Conservation (phyloP, 306 rosid genomes). For the Luffa aegyptiaca region DNA sequence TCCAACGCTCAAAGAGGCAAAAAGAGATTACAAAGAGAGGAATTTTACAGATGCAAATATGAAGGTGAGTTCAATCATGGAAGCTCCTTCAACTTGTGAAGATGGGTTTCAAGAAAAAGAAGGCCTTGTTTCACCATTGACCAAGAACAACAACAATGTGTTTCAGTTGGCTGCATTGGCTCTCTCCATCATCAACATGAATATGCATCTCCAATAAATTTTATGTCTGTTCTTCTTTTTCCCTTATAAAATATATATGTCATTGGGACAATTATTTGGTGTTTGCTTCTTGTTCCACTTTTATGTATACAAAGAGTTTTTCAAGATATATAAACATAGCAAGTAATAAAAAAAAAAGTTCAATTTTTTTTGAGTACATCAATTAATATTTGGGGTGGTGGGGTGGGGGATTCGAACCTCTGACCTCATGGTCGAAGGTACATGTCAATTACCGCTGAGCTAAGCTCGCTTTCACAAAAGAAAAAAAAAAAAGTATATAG, state of each 20-base stretch:
- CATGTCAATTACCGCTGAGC: too few species aligned
- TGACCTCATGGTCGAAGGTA: too few species aligned
- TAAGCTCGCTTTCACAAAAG: too few species aligned
- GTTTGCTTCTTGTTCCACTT: neutral
- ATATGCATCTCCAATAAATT: neutral
- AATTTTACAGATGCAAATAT: constrained; percentile 33
- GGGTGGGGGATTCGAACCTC: too few species aligned
- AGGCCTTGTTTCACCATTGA: constrained; percentile 38
- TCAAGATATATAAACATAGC: too few species aligned
- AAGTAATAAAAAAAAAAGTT: too few species aligned
- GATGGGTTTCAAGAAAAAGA: constrained; percentile 49
- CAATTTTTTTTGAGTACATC: too few species aligned
- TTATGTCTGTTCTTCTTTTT: neutral
- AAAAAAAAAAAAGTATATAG: too few species aligned
- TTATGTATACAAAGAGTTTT: neutral
- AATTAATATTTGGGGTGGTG: too few species aligned
- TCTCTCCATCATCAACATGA: constrained; percentile 52
- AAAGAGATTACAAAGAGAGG: constrained; percentile 32
- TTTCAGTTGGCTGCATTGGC: constrained; percentile 56
- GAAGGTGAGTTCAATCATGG: constrained; percentile 36
- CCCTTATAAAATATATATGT: neutral
- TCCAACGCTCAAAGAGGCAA: constrained; percentile 28
- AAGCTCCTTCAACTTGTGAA: constrained; percentile 61
- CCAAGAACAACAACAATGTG: constrained; percentile 30
- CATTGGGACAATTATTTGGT: neutral